phyloP scores from a whole-genome alignment of 1,284 basidiomycete species.

The Moesziomyces sp. region DNA sequence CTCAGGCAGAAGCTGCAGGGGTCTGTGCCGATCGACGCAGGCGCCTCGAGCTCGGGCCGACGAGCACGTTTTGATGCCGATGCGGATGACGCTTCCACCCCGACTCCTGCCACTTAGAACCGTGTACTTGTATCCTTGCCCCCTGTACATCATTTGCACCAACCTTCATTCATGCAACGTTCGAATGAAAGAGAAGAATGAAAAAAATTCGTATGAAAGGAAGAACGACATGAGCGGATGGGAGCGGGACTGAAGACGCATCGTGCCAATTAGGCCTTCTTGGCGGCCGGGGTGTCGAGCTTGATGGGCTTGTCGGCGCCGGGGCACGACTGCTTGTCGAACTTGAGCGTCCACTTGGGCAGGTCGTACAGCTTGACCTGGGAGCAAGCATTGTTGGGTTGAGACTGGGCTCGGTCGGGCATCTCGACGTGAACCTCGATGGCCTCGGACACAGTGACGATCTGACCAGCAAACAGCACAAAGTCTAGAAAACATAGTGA shows the following conservation, averaged over 20 bases:
- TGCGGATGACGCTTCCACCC: slow-evolving; percentile 5
- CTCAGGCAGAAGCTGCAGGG: slow-evolving; percentile 41
- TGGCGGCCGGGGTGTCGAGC: background rate
- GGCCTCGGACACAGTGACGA: slow-evolving; percentile 11
- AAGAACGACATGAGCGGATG: background rate
- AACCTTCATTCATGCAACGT: too few species aligned
- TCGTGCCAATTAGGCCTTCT: too few species aligned
- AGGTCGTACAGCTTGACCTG: slow-evolving; percentile 8
- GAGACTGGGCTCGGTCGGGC: background rate
- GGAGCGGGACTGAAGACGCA: background rate
- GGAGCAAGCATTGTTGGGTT: slow-evolving; percentile 5
- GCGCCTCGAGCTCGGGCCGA: slow-evolving; percentile 3
- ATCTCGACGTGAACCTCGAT: slow-evolving; percentile 15
- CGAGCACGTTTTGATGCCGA: slow-evolving; percentile 13
- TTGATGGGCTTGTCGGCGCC: slow-evolving; percentile 15
- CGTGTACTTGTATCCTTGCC: slow-evolving; percentile 18
- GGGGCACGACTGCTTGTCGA: slow-evolving; percentile 19
- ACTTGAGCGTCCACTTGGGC: slow-evolving; percentile 4
- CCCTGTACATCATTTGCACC: background rate
- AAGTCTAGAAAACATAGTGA: slow-evolving; percentile 1
- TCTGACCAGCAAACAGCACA: slow-evolving; percentile 20
- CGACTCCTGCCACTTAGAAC: slow-evolving; percentile 16
- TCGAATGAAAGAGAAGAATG: too few species aligned
- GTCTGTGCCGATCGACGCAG: slow-evolving; percentile 33
- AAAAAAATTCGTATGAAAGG: background rate